Conservation (phyloP, 768 basidiomycete genomes). For the Trametes cingulata region DNA sequence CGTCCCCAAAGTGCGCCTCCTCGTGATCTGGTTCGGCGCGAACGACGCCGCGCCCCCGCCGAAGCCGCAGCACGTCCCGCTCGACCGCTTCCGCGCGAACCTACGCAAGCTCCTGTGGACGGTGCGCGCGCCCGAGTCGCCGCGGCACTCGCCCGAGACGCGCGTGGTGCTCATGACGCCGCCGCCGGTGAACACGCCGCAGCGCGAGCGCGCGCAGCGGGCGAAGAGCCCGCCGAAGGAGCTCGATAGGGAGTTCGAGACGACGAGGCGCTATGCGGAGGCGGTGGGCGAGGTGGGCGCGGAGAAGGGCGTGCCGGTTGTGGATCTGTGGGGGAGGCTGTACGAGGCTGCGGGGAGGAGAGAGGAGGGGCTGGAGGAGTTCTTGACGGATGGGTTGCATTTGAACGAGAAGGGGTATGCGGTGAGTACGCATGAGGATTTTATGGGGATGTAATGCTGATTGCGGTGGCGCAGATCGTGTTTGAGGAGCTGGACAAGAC, state of each 20-base stretch:
- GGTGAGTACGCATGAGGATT: slow-evolving; percentile 43
- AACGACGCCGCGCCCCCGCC: slow-evolving; percentile 79
- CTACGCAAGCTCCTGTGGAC: slow-evolving; percentile 61
- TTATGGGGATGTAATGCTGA: not conserved
- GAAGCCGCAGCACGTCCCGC: slow-evolving; percentile 75
- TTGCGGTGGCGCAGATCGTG: slow-evolving; percentile 53
- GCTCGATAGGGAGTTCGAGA: slow-evolving; percentile 62
- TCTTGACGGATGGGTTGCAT: slow-evolving; percentile 79
- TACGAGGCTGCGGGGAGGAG: slow-evolving; percentile 71
- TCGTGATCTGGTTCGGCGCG: slow-evolving; percentile 88
- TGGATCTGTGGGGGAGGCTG: slow-evolving; percentile 76
- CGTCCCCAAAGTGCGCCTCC: slow-evolving; percentile 63
- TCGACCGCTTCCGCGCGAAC: slow-evolving; percentile 63
- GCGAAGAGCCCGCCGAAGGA: slow-evolving; percentile 49
- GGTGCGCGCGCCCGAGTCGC: slow-evolving; percentile 61
- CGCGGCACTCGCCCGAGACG: slow-evolving; percentile 69
- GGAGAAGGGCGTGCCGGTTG: slow-evolving; percentile 56
- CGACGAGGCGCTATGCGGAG: slow-evolving; percentile 68
- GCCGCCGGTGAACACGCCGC: slow-evolving; percentile 74
- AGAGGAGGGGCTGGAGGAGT: slow-evolving; percentile 51
- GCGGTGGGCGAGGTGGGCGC: slow-evolving; percentile 63
- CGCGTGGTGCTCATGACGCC: slow-evolving; percentile 81
- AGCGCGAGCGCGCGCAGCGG: slow-evolving; percentile 51
- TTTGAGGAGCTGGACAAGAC: slow-evolving; percentile 62
- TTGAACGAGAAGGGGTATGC: slow-evolving; percentile 72